Conservation (phyloP, 2,329 filamentous ascomycete species). For the Trichothecium sympodiale region DNA sequence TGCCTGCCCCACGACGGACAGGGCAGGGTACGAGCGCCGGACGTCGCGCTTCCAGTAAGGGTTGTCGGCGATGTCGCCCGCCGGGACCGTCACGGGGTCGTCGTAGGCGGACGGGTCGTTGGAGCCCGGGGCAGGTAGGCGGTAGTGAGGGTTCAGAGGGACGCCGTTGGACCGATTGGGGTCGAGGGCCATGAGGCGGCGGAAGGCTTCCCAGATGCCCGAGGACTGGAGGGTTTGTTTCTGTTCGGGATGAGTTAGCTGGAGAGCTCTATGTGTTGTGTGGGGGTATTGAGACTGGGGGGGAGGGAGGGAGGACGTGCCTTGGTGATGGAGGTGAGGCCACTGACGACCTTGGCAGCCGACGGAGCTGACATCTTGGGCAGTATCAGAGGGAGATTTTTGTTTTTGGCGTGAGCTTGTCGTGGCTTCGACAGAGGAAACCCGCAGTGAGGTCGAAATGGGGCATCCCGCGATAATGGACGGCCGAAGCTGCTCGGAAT, state of each 20-base stretch:
- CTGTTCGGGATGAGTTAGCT: too few species aligned
- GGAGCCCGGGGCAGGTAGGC: constrained; percentile 56
- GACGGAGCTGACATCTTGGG: constrained; percentile 50
- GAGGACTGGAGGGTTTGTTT: constrained; percentile 92
- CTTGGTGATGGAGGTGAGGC: constrained; percentile 46
- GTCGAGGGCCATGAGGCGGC: constrained; percentile 69
- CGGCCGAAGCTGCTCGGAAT: too few species aligned
- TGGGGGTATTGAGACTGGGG: constrained; percentile 4
- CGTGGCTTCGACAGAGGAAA: too few species aligned
- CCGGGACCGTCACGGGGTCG: constrained; percentile 47
- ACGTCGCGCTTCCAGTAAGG: constrained; percentile 77
- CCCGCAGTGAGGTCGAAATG: too few species aligned
- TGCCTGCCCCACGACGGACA: constrained; percentile 70
- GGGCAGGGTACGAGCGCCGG: constrained; percentile 70
- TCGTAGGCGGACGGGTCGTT: constrained; percentile 25
- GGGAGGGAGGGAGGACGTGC: constrained; percentile 13
- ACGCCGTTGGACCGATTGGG: constrained; percentile 83
- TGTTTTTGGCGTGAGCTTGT: too few species aligned
- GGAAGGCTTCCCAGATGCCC: constrained; percentile 79
- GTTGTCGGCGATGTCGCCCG: constrained; percentile 31
- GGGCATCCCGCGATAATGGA: too few species aligned
- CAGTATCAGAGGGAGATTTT: too few species aligned
- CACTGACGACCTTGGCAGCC: constrained; percentile 42
- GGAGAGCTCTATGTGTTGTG: constrained; percentile 10
- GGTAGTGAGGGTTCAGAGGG: constrained; percentile 86